Conservation (phyloP, 2,329 filamentous ascomycete genomes). For the Fusarium anguioides region DNA sequence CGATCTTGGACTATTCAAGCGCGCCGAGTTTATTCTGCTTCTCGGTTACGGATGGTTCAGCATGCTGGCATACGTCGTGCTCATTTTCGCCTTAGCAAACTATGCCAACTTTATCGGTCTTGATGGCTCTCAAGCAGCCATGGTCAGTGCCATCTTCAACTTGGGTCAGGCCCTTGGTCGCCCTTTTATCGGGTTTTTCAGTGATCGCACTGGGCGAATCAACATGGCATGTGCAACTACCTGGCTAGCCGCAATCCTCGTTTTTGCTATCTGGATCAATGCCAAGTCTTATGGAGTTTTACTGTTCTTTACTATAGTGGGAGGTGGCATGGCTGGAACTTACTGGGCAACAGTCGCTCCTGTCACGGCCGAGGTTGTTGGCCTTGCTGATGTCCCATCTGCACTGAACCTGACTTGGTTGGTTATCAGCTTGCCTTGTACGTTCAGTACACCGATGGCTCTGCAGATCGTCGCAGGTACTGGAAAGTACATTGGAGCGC, state of each 20-base stretch:
- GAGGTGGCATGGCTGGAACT: constrained; percentile 76
- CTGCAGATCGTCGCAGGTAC: constrained; percentile 61
- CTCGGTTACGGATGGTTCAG: constrained; percentile 76
- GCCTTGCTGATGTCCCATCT: constrained; percentile 74
- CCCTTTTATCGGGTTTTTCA: constrained; percentile 77
- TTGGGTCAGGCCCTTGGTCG: constrained; percentile 74
- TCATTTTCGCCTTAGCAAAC: constrained; percentile 81
- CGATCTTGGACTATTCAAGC: constrained; percentile 70
- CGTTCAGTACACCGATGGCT: constrained; percentile 74
- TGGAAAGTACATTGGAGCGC: constrained; percentile 62
- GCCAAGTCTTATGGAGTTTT: constrained; percentile 71
- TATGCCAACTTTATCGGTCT: constrained; percentile 78
- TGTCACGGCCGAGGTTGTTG: constrained; percentile 79
- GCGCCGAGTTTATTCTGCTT: constrained; percentile 71
- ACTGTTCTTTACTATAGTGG: constrained; percentile 77
- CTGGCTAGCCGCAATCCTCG: constrained; percentile 71
- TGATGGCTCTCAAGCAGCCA: constrained; percentile 71
- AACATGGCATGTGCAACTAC: constrained; percentile 77
- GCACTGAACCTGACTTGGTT: constrained; percentile 78
- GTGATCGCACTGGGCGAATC: constrained; percentile 75
- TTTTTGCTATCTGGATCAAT: constrained; percentile 79
- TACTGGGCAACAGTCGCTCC: constrained; percentile 78
- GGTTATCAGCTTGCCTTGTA: constrained; percentile 75
- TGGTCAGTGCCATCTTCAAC: constrained; percentile 80
- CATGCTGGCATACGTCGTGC: constrained; percentile 78